Evolutionary conservation across 768 basidiomycete species (phyloP), one percentile per base, ranked within the genome.

Genomic region (Rhodotorula taiwanensis): DNA sequence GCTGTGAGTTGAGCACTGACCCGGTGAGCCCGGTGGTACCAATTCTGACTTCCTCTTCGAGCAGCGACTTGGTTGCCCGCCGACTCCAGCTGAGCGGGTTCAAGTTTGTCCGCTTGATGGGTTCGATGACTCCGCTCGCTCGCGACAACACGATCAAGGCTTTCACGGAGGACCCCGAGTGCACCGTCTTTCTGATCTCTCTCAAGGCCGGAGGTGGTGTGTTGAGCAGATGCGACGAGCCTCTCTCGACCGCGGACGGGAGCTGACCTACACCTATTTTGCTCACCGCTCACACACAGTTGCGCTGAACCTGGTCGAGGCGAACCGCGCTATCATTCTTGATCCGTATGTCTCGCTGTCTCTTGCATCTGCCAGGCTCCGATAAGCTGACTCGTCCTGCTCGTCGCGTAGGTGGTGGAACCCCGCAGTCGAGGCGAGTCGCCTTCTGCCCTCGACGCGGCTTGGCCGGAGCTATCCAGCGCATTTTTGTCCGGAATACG

Each of bases 81-180:
- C 80, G 95, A 51, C 77, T 99, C 62, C 92, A 97, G 74, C 85
- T 83, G 60, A 88, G 91, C 49, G 95, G 94, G 0, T 98, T 97
- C 75, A 84, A 80, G 72, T 82, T 94, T 58, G 98, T 93, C 71
- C 86, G 95, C 42, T 79, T 98, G 49, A 91, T 97, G 76, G 95
- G 95, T 41, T 88, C 88, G 10, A 98, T 98, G 93, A 86, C 85
- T n/a, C 92, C 94, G 3, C 87, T 92, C 72, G 92, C 91, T 53
- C 82, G 93, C 70, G 91, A 95, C 76, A 88, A 55, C 30, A 71
- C 67, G 43, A 62, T 71, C 59, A 52, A 64, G 57, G 47, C 58
- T 47, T 71, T 71, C 54, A 60, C 52, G 15, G 41, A 55, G 61
- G 58, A 64, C 70, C 85, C 91, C 6, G 83, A 92, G 62, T 90